Evolutionary conservation across 148 eudicot species (phyloP), one percentile per base, ranked within the genome.

Genomic region (Diospyros lotus): DNA sequence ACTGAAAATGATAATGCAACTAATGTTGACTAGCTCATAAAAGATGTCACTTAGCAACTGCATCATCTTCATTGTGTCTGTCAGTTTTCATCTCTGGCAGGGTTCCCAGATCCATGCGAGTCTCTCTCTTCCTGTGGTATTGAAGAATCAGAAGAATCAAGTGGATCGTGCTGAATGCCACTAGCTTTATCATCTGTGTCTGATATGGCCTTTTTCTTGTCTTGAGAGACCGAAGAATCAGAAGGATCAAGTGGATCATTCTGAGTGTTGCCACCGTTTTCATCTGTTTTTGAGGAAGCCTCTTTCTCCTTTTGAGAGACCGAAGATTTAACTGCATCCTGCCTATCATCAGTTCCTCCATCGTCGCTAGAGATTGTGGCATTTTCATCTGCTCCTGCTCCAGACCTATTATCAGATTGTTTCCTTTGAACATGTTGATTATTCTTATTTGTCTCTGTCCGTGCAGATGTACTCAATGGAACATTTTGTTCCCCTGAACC

Each of bases 71-170:
- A 55, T 72, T 78, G 77, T 74, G 28, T 78, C 73, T 87, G 75
- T 82, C 87, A 7, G 43, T 79, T 39, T 79, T 79, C 2, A 76
- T 76, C 60, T 85, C 89, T 6, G 90, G 92, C 17, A 90, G 74
- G n/a, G 92, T 87, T 18, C 43, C 86, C 75, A 86, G 76, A 75
- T 90, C 92, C 7, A 86, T 85, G 50, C 82, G 80, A 76, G 81
- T 86, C 91, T 74, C 82, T 90, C 71, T 79, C 81, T 15, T 85
- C 90, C 80, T 82, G 80, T 28, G 84, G 73, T 71, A 85, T 73
- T 18, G 91, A 71, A 68, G 88, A 75, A 64, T 82, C 78, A 17
- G 84, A 60, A 50, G 83, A 53, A 15, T 79, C 77, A 11, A 68
- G 75, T 9, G 85, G 75, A 77, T 86, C 80, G 2, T 80, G 77